Percentiles rank a stretch among this genome's conserved stretches.
These are phyloP conservation scores for Cordyceps cicadae DNA, from an alignment of 2,329 filamentous ascomycete species.

Conservation along the genomic window DNA sequence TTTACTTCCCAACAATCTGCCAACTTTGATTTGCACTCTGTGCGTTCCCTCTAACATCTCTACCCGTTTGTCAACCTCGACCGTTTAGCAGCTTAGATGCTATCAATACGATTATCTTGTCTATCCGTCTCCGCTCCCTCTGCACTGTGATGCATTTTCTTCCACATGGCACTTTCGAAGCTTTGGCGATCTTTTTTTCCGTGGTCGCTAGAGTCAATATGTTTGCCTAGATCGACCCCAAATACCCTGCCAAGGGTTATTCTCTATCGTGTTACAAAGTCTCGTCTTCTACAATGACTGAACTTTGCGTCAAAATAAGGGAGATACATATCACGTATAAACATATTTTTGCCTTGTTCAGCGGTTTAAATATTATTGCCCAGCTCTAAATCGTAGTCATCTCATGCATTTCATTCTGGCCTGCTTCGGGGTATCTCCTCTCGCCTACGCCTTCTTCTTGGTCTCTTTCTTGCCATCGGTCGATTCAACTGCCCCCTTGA, in stretches of 20 bases:
- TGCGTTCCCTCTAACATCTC: background rate
- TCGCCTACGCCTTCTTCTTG: conserved; percentile 22
- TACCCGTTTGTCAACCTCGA: background rate
- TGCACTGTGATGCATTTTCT: background rate
- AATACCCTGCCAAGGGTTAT: conserved; percentile 81
- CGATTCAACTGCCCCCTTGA: conserved; percentile 22
- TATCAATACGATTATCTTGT: background rate
- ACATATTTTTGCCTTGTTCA: background rate
- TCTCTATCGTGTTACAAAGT: conserved; percentile 91
- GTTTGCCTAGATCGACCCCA: conserved; percentile 67
- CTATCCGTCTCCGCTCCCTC: background rate
- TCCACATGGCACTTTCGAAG: conserved; percentile 78
- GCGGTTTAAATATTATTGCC: background rate
- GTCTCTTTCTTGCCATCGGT: conserved; percentile 17
- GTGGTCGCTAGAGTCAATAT: conserved; percentile 82
- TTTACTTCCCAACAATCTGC: background rate
- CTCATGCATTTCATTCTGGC: background rate
- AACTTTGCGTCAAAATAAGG: conserved; percentile 73
- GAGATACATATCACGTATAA: conserved; percentile 55
- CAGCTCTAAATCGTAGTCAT: background rate
- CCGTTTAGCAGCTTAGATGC: background rate
- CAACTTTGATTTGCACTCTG: background rate
- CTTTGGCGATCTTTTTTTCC: conserved; percentile 60
- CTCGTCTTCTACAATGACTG: conserved; percentile 61
- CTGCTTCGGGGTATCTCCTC: background rate